These are phyloP conservation scores for Drosera capensis DNA, from an alignment of 148 eudicot genomes.

Conservation along the genomic window DNA sequence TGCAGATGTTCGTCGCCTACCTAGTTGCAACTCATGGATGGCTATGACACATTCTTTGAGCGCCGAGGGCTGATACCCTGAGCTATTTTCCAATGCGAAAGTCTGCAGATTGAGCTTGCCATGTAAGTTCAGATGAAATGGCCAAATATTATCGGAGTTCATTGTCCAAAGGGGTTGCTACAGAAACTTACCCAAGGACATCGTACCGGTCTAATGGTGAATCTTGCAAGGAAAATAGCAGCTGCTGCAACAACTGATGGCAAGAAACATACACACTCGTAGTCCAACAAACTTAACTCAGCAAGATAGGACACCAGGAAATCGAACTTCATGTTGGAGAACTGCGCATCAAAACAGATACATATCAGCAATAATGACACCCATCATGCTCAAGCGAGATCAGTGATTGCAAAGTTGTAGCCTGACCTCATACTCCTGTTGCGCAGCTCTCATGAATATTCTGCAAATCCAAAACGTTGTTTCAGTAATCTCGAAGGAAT, in stretches of 20 bases:
- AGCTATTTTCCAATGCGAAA: conserved; percentile 19
- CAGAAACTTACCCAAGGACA: conserved; percentile 54
- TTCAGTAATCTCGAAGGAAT: neutral
- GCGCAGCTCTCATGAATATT: conserved; percentile 23
- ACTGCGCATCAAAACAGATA: conserved; percentile 14
- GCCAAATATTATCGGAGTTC: neutral
- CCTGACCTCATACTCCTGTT: conserved; percentile 22
- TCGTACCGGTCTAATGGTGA: conserved; percentile 26
- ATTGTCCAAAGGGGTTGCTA: neutral
- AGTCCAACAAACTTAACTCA: conserved; percentile 41
- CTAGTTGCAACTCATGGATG: conserved; percentile 21
- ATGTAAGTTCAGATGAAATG: neutral
- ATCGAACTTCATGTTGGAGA: conserved; percentile 22
- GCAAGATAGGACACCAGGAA: conserved; percentile 35
- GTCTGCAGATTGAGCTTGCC: conserved; percentile 14
- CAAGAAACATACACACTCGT: conserved; percentile 27
- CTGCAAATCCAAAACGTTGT: conserved; percentile 12
- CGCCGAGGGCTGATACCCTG: conserved; percentile 27
- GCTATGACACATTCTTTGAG: conserved; percentile 31
- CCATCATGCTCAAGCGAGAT: neutral
- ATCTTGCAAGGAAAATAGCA: conserved; percentile 35
- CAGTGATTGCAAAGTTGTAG: neutral
- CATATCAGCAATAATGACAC: conserved; percentile 2
- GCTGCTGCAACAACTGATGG: conserved; percentile 59
- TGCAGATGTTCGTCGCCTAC: conserved; percentile 12